Base-by-base conservation (phyloP, 192 early-diverging fungal genomes). In the Coemansia sp. region DNA sequence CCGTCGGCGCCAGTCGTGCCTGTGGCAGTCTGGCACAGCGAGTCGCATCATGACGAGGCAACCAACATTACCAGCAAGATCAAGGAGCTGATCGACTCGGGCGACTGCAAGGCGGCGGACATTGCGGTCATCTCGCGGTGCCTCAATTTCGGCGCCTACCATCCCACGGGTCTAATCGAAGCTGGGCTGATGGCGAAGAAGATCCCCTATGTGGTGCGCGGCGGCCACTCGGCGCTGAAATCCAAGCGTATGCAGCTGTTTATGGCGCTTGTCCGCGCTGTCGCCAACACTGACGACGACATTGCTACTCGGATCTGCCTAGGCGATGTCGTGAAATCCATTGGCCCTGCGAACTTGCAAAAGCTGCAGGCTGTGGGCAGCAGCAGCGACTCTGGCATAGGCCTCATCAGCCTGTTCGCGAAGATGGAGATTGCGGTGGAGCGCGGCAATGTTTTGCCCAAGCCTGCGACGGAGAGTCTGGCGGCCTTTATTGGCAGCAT, bases 31-130 rank as follows among this genome's bases (percentile, higher is more conserved):
- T 78, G 84, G 88, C 57, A 85, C 70, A 66, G 41, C 23, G 88
- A 84, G 70, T 87, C 89, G 61, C 73, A 80, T 25, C 78, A 86
- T 55, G 74, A 70, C 12, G 93, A 95, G 75, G 91, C 92, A 48
- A 21, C 12, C n/a, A 62, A 50, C 3, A 70, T 82, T 27, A 70
- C 59, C 29, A 25, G 46, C 12, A 69, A 64, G 36, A 74, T 78
- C 45, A 63, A 68, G 46, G 23, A 31, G 17, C 65, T 67, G 77
- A 80, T 64, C 72, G 85, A 73, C 80, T 84, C 68, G 9, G 82
- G 85, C 50, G 87, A 88, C 75, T 94, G 92, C 81, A 85, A 82
- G 23, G 86, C 89, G 9, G 81, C 87, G 63, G 88, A 91, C 60
- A 85, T 94, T 34, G 75, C 91, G 1, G 80, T 92, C 27, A 88